A percentile compares a stretch with the other conserved stretches of the same genome.
Evolutionary conservation across 306 rosid species (phyloP).

Genomic region (Morella rubra): DNA sequence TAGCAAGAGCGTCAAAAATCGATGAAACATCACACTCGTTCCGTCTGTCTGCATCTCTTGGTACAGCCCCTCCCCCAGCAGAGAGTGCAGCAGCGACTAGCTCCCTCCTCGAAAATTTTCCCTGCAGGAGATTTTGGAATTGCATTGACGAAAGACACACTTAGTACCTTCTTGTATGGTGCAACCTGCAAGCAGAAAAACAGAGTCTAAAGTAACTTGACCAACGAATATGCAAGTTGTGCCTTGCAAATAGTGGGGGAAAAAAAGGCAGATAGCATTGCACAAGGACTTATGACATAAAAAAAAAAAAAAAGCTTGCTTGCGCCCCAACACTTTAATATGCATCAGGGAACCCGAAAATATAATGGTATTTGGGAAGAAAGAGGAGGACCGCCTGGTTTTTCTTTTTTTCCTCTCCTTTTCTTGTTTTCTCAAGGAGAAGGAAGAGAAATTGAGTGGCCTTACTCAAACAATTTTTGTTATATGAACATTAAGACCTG

Average conservation of each 20-base stretch:
- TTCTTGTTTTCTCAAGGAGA: not conserved
- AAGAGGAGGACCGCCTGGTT: not conserved
- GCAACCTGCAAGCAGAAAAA: slow-evolving; percentile 58
- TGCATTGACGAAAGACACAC: slow-evolving; percentile 59
- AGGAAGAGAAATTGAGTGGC: not conserved
- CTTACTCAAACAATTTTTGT: not conserved
- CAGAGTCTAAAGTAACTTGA: not conserved
- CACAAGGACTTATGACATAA: not conserved
- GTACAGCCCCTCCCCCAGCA: slow-evolving; percentile 6
- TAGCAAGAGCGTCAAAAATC: not conserved
- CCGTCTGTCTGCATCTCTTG: too few relatives aligned
- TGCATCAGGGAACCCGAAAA: not conserved
- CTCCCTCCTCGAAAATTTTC: slow-evolving; percentile 85
- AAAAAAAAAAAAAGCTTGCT: too few relatives aligned
- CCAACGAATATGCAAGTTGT: not conserved
- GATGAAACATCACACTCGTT: too few relatives aligned
- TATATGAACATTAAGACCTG: too few relatives aligned
- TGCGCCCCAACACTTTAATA: not conserved
- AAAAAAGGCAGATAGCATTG: not conserved
- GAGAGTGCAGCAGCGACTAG: slow-evolving; percentile 55
- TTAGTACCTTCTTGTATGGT: slow-evolving; percentile 85
- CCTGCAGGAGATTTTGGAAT: slow-evolving; percentile 83
- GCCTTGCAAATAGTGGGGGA: not conserved
- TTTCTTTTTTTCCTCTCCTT: too few relatives aligned
- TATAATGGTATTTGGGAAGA: not conserved